Base-by-base conservation (phyloP, 371 early-diverging fungal species). In the Basidiobolus meristosporus region DNA sequence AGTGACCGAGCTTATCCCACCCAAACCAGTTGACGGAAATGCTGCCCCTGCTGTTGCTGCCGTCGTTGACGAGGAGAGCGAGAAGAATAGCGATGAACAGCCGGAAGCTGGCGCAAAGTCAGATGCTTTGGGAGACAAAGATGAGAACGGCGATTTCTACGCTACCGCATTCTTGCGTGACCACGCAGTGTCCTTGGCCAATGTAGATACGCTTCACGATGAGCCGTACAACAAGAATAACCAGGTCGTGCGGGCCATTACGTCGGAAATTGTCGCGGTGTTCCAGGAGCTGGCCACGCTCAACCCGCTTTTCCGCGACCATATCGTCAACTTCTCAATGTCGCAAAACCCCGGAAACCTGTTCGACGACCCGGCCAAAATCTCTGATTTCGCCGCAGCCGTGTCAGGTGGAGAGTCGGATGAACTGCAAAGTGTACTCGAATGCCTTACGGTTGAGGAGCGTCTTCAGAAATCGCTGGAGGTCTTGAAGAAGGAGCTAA, bases 341-440 rank as follows among this genome's bases (percentile, higher is more conserved):
- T 78, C 85, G 3, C 91, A 91, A 51, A 83, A 89, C 15, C 89
- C 90, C 18, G 91, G 90, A 44, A 89, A 86, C 38, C 84, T 90
- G 9, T 85, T 96, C 56, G 87, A 86, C 42, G 91, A 92, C 42
- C 89, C 97, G 18, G 77, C 86, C 19, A 83, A 82, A 38, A 54
- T 93, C 36, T 92, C 97, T 11, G 97, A 96, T 53, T 96, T 96
- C 60, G 90, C 90, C 3, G 93, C 97, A 0, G 91, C 93, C 7
- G 80, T 96, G 2, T 85, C 87, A 0, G 68, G 82, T 1, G 93
- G 91, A 15, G 87, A 88, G 43, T 75, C 89, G 1, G 54, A 60
- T n/a, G 93, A 93, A 50, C 64, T 96, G 29, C 95, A 96, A 59
- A 75, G 73, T 40, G 86, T 96, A 7, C 60, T 96, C 22, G 91